phyloP scores from a whole-genome alignment of 352 stramenopile genomes.

The Phytophthora fragariae region DNA sequence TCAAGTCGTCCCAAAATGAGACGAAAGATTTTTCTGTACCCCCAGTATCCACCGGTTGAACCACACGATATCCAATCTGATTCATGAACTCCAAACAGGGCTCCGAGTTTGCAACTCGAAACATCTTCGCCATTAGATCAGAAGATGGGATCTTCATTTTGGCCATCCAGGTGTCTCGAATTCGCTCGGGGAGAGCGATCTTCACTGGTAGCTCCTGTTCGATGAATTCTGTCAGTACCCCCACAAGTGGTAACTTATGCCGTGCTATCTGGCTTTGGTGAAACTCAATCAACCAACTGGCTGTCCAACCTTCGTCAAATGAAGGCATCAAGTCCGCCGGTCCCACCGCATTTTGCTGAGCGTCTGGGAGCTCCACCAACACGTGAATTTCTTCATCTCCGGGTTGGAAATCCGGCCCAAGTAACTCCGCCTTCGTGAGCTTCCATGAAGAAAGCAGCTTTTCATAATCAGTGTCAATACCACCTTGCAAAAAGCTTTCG shows the following conservation, averaged over 20 bases:
- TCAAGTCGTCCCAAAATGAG: conserved; percentile 43
- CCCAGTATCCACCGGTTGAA: too few species aligned
- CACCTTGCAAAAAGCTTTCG: background rate
- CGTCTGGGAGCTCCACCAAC: background rate
- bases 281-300: background rate
- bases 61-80: too few species aligned
- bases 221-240: too few species aligned
- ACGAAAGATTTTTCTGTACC: conserved; percentile 26
- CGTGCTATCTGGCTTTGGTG: too few species aligned
- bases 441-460: too few species aligned
- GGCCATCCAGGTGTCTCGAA: too few species aligned
- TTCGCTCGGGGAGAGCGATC: too few species aligned
- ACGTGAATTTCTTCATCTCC: background rate
- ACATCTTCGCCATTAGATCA: background rate
- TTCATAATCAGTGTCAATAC: background rate
- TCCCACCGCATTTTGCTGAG: background rate
- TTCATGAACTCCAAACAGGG: background rate
- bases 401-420: too few species aligned
- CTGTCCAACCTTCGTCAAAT: background rate
- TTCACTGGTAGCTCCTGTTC: too few species aligned
- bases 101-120: background rate
- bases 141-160: background rate
- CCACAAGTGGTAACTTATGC: too few species aligned
- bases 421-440: too few species aligned
- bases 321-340: too few species aligned